Conservation (phyloP, 2,329 filamentous ascomycete genomes). For the Hypoxylon sp. region DNA sequence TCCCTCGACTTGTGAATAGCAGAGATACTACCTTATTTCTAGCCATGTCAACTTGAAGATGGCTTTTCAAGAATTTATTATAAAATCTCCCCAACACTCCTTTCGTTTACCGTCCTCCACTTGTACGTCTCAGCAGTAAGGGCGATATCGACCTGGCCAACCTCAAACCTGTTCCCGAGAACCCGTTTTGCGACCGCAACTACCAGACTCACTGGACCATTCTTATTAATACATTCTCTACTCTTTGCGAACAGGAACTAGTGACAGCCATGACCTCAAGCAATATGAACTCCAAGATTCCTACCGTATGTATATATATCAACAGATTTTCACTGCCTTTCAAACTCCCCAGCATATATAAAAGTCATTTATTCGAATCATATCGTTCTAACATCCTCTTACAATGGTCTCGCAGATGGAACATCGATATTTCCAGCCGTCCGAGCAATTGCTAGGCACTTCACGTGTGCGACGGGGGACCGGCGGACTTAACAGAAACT, state of each 20-base stretch:
- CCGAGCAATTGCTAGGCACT: constrained; percentile 26
- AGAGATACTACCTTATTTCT: neutral
- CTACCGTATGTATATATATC: neutral
- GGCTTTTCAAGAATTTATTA: neutral
- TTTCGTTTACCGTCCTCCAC: neutral
- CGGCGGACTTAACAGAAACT: constrained; percentile 13
- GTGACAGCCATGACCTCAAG: neutral
- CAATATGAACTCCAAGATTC: neutral
- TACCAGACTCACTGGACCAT: neutral
- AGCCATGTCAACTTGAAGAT: neutral
- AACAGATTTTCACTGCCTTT: neutral
- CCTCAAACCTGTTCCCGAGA: neutral
- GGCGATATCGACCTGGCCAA: neutral
- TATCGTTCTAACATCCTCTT: constrained; percentile 1
- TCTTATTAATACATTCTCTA: too few relatives aligned
- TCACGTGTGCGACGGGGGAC: neutral
- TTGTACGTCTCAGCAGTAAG: neutral
- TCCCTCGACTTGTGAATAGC: neutral
- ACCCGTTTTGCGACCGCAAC: neutral
- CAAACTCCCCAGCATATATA: neutral
- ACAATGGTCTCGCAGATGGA: constrained; percentile 24
- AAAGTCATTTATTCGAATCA: neutral
- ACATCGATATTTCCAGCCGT: constrained; percentile 23
- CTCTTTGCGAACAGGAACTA: too few relatives aligned
- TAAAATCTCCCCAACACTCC: neutral